These are phyloP conservation scores for Gonapodya sp. DNA, from an alignment of 192 early-diverging fungal genomes.

Conservation along the genomic window DNA sequence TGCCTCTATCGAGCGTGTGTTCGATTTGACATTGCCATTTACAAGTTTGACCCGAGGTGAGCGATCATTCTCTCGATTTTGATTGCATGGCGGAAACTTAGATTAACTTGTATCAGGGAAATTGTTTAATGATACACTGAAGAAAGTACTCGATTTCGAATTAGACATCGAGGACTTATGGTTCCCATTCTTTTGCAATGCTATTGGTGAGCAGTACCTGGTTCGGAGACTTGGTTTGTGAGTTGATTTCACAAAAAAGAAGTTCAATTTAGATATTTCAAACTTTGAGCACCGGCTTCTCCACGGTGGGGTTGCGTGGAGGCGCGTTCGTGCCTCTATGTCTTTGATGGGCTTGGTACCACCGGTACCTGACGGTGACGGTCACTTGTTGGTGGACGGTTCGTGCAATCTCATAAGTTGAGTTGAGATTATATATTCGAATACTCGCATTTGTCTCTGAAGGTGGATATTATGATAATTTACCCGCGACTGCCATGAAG, in stretches of 20 bases:
- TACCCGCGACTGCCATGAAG: slow-evolving; percentile 73
- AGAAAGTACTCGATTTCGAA: slow-evolving; percentile 39
- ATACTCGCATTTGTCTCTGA: no score
- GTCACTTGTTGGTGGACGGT: slow-evolving; percentile 81
- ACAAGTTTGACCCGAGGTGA: no score
- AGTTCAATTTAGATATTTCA: background rate
- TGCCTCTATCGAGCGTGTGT: no score
- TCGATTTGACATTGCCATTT: no score
- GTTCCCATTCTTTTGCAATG: slow-evolving; percentile 91
- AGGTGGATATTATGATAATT: slow-evolving; percentile 95
- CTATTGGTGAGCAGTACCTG: slow-evolving; percentile 89
- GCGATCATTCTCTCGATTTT: no score
- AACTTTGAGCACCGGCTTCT: slow-evolving; percentile 65
- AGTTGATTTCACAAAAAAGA: background rate
- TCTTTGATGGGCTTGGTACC: slow-evolving; percentile 90
- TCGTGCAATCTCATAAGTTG: background rate
- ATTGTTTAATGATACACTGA: background rate
- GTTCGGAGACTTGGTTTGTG: slow-evolving; percentile 51
- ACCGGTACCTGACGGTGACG: slow-evolving; percentile 83
- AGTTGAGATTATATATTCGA: no score
- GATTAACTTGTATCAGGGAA: background rate
- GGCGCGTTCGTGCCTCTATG: slow-evolving; percentile 96
- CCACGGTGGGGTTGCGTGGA: slow-evolving; percentile 42
- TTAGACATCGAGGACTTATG: slow-evolving; percentile 96
- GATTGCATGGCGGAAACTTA: no score